These are phyloP conservation scores for Termitomyces sp. DNA, from an alignment of 768 basidiomycete species.

Conservation along the genomic window DNA sequence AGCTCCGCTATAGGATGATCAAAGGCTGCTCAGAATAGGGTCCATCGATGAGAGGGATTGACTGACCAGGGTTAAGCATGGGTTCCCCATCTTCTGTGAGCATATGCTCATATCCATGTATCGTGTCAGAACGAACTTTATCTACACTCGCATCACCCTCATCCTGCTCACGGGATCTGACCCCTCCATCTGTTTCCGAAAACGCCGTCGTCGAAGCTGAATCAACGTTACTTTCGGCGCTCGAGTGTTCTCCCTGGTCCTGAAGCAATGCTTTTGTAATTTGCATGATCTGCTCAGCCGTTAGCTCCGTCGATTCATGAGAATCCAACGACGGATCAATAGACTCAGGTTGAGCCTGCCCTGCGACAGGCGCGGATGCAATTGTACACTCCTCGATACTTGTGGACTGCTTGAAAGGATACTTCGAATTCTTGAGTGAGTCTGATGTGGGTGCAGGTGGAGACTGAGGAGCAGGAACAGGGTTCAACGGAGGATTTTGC, in stretches of 20 bases:
- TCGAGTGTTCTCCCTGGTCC: slow-evolving; percentile 25
- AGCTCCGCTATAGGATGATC: slow-evolving; percentile 39
- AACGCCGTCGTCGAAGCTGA: slow-evolving; percentile 8
- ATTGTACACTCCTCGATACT: background rate
- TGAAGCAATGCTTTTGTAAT: slow-evolving; percentile 28
- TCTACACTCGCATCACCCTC: background rate
- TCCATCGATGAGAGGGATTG: background rate
- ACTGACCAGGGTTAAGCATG: slow-evolving; percentile 63
- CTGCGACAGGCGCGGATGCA: background rate
- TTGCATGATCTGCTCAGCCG: slow-evolving; percentile 19
- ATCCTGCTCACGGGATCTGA: background rate
- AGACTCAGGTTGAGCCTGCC: background rate
- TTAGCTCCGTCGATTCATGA: slow-evolving; percentile 14
- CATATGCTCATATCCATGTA: slow-evolving; percentile 38
- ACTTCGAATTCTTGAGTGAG: slow-evolving; percentile 1
- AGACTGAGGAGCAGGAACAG: slow-evolving; percentile 1
- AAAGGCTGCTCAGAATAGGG: slow-evolving; percentile 1
- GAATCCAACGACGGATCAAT: slow-evolving; percentile 23
- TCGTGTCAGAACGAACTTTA: slow-evolving; percentile 1
- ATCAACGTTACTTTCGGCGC: slow-evolving; percentile 12
- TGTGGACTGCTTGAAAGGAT: background rate
- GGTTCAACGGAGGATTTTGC: slow-evolving; percentile 1
- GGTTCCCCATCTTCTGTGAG: slow-evolving; percentile 60
- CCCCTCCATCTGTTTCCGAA: slow-evolving; percentile 4
- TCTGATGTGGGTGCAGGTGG: slow-evolving; percentile 1